A percentile compares a stretch with the other conserved stretches of the same genome.
phyloP scores from a whole-genome alignment of 140 eudicot species.

The Anethum foeniculum region DNA sequence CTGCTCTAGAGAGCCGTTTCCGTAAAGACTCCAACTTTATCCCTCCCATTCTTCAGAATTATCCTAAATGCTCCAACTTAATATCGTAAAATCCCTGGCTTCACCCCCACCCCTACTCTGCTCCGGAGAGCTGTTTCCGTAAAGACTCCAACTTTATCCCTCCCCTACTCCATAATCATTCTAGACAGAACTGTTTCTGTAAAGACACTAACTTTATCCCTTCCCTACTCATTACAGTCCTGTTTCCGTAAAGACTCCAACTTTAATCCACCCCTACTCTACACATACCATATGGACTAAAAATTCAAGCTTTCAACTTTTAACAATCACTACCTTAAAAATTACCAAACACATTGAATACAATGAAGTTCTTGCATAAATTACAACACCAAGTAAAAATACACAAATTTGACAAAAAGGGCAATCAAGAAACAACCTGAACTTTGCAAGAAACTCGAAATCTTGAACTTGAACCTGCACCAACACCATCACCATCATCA shows the following conservation, averaged over 20 bases:
- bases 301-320: neutral
- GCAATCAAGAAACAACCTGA: constrained; percentile 13
- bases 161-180: neutral
- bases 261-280: neutral
- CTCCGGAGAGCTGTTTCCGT: neutral
- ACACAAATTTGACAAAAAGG: neutral
- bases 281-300: neutral
- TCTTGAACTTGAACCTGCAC: neutral
- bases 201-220: neutral
- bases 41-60: too few relatives aligned
- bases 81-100: too few relatives aligned
- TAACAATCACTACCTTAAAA: neutral
- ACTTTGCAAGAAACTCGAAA: constrained; percentile 21
- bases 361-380: neutral
- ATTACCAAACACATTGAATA: neutral
- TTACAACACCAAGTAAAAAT: neutral
- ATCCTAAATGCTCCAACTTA: neutral
- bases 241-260: neutral
- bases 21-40: neutral
- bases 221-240: neutral
- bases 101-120: neutral
- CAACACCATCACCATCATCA: neutral
- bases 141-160: neutral
- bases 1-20: neutral
- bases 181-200: neutral